phyloP scores from a whole-genome alignment of 1,284 basidiomycete genomes.

The Cryptococcus wingfieldii region DNA sequence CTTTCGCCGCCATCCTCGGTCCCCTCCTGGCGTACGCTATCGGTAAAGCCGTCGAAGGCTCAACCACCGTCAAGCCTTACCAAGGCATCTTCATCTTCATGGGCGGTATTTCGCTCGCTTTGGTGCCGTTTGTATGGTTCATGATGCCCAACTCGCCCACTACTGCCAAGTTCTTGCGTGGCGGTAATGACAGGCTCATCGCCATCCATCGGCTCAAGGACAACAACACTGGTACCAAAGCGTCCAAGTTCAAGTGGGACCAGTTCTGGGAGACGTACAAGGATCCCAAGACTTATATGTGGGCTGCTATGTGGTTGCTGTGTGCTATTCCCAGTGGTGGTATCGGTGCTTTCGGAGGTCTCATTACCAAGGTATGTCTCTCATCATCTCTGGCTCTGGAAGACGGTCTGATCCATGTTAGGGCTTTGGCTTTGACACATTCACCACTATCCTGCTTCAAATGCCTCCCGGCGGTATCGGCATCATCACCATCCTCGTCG shows the following conservation, averaged over 20 bases:
- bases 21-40: conserved; percentile 41
- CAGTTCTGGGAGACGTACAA: conserved; percentile 45
- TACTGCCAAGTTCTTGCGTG: conserved; percentile 41
- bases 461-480: conserved; percentile 55
- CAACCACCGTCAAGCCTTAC: conserved; percentile 26
- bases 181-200: conserved; percentile 43
- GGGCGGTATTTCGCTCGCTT: conserved; percentile 52
- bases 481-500: conserved; percentile 49
- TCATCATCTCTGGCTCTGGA: background rate
- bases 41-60: conserved; percentile 24
- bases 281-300: conserved; percentile 45
- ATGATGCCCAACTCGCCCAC: conserved; percentile 45
- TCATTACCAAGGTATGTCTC: conserved; percentile 31
- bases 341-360: conserved; percentile 44
- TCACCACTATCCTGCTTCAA: conserved; percentile 45
- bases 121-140: conserved; percentile 52
- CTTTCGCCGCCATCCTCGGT: conserved; percentile 40
- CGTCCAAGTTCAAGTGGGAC: conserved; percentile 44
- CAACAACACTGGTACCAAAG: conserved; percentile 48
- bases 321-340: conserved; percentile 43
- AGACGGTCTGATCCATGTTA: background rate
- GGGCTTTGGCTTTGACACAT: conserved; percentile 42
- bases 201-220: conserved; percentile 46
- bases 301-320: conserved; percentile 40
- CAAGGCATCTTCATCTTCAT: conserved; percentile 56